Base-by-base conservation (phyloP, 2,329 filamentous ascomycete genomes). In the Verticillium tricorpus region DNA sequence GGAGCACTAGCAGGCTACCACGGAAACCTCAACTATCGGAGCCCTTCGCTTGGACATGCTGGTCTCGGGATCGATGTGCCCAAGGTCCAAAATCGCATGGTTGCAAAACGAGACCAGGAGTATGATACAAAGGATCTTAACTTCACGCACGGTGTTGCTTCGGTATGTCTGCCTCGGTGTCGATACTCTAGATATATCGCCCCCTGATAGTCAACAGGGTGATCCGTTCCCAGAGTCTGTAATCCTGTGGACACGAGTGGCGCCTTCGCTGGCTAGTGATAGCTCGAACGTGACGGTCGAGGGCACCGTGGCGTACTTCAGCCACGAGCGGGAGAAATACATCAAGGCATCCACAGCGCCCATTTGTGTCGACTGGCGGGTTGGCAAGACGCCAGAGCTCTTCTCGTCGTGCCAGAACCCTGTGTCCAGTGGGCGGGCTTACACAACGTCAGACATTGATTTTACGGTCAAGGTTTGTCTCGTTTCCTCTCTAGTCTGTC, bases 401-500 rank as follows among this genome's bases (percentile, higher is more conserved):
- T 74, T 75, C 22, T 63, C 69, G 1, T 60, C 63, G 2, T 76
- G 83, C 35, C 73, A 74, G 12, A 69, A 77, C 2, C 75, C 84
- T 8, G 83, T 85, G 2, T 78, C 82, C 58, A 77, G 76, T 1
- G 89, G 89, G 5, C 82, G 75, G 39, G 87, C 82, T 1, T 91
- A 87, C 69, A 92, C 90, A 0, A 89, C 83, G 39, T 89, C 85
- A 1, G 89, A 92, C 70, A 85, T 92, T 57, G 90, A 93, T 70
- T 93, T 88, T 70, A 92, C 89, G 0, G 78, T 92, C 63, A 91
- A 91, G 80, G 83, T 37, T 4, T 15, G 35, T 37, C 35, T 11
- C 8, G 11, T 11, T 12, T 4, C 11, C 11, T 2, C 8, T 12
- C 3, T 37, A 11, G 11, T 37, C 35, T 12, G 11, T 1, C 11